phyloP scores from a whole-genome alignment of 202 grass and related monocot species.

The Brachypodium distachyon region DNA sequence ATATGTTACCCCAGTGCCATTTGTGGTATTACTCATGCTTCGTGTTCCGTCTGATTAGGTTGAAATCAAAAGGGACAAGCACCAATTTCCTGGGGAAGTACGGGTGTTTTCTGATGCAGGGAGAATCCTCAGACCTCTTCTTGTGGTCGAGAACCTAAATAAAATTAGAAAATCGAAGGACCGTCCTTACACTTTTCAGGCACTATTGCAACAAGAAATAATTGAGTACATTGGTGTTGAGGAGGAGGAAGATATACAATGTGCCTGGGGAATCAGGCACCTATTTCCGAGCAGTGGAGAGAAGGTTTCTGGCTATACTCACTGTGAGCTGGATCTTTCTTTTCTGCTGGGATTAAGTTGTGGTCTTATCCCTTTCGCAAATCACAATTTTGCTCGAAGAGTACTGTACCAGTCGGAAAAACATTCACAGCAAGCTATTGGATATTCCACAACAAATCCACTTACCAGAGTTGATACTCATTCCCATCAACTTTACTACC shows the following conservation, averaged over 20 bases:
- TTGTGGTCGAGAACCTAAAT: conserved; percentile 83
- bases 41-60: conserved; percentile 42
- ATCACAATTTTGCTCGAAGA: conserved; percentile 93
- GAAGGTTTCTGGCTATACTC: conserved; percentile 48
- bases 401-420: conserved; percentile 93
- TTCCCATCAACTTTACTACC: conserved; percentile 91
- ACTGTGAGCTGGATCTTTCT: conserved; percentile 79
- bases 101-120: conserved; percentile 88
- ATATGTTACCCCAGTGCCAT: background rate
- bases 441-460: conserved; percentile 91
- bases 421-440: conserved; percentile 96
- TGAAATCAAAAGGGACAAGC: conserved; percentile 86
- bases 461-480: conserved; percentile 78
- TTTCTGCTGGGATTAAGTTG: conserved; percentile 93
- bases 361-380: conserved; percentile 81
- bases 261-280: conserved; percentile 83
- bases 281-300: conserved; percentile 32
- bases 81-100: conserved; percentile 60
- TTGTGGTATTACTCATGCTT: conserved; percentile 18
- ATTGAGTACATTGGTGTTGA: conserved; percentile 90
- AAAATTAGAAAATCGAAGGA: conserved; percentile 75
- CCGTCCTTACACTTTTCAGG: conserved; percentile 47
- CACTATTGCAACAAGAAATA: conserved; percentile 83
- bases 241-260: conserved; percentile 86
- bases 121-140: conserved; percentile 85